phyloP scores from a whole-genome alignment of 2,329 filamentous ascomycete species.

The Sphaerulina vaccinii region DNA sequence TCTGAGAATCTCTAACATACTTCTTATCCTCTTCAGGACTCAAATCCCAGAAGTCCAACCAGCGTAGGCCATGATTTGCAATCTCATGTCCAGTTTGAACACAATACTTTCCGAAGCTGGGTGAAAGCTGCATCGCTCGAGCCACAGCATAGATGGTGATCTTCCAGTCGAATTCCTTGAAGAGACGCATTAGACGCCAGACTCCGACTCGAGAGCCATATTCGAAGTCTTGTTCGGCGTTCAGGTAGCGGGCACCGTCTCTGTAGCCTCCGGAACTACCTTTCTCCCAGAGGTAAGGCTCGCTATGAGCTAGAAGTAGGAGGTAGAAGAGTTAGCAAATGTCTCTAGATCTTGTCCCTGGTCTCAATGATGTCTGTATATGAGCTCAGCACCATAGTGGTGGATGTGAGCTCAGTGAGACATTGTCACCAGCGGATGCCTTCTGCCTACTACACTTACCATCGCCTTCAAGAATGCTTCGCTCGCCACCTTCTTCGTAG shows the following conservation, averaged over 20 bases:
- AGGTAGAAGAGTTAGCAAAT: too few relatives aligned
- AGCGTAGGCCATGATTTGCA: conserved; percentile 44
- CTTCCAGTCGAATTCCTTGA: conserved; percentile 45
- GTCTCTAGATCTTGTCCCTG: too few relatives aligned
- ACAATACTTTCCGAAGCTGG: conserved; percentile 42
- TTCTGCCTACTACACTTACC: too few relatives aligned
- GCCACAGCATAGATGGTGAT: conserved; percentile 47
- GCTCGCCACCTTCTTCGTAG: conserved; percentile 47
- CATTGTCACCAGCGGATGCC: too few relatives aligned
- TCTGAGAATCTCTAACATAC: neutral
- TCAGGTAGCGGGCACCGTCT: conserved; percentile 42
- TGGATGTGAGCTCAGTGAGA: too few relatives aligned
- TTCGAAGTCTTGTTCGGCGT: conserved; percentile 49
- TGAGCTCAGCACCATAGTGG: too few relatives aligned
- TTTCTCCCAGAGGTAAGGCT: conserved; percentile 44
- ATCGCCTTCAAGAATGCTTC: conserved; percentile 42
- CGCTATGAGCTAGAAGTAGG: conserved; percentile 39
- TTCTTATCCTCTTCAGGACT: neutral
- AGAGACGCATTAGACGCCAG: conserved; percentile 44
- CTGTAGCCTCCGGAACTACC: conserved; percentile 25
- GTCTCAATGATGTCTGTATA: too few relatives aligned
- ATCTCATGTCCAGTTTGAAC: conserved; percentile 45
- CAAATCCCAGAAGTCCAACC: conserved; percentile 43
- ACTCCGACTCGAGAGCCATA: conserved; percentile 39
- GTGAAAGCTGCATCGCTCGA: conserved; percentile 44